Conservation (phyloP, 441 rosid genomes). For the Corymbia calophylla region DNA sequence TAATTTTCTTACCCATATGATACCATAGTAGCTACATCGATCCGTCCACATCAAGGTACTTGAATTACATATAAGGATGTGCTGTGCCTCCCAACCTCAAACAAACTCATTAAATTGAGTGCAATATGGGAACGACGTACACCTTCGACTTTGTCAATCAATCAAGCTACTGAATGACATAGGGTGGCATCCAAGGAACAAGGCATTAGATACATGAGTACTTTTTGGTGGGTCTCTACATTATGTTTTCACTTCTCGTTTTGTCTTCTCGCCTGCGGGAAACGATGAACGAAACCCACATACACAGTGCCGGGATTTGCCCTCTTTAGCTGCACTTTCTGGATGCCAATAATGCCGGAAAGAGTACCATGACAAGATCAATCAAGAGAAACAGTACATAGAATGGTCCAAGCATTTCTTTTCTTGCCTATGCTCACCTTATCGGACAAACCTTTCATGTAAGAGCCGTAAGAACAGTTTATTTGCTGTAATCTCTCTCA, state of each 20-base stretch:
- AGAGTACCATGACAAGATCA: not conserved
- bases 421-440: not conserved
- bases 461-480: not conserved
- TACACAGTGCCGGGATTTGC: not conserved
- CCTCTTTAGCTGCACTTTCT: not conserved
- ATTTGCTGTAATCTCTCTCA: not conserved
- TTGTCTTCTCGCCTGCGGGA: not conserved
- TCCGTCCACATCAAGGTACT: not conserved
- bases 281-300: not conserved
- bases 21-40: not conserved
- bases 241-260: not conserved
- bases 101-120: not conserved
- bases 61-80: not conserved
- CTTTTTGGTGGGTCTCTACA: not conserved
- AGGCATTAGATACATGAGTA: not conserved
- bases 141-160: not conserved
- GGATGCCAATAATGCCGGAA: not conserved
- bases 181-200: not conserved
- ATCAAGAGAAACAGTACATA: not conserved
- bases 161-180: not conserved
- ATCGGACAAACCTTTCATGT: not conserved
- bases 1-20: not conserved
- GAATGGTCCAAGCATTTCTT: not conserved
- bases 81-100: not conserved
- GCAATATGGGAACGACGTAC: not conserved